Base-by-base conservation (phyloP, 345 rosid species). In the Moricandia arvensis region DNA sequence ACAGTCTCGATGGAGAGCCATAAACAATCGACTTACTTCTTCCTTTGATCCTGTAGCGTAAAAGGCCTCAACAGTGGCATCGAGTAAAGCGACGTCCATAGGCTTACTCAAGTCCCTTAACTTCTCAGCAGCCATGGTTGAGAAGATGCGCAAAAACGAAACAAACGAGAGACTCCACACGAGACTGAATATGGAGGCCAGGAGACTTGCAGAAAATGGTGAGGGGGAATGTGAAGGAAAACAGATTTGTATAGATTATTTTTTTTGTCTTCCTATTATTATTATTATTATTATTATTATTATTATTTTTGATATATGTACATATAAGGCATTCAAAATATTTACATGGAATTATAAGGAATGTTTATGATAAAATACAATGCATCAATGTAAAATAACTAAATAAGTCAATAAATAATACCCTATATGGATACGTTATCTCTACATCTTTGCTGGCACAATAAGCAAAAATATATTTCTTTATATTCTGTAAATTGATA, bases 31-130 rank as follows among this genome's bases (percentile, higher is more conserved):
- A 74, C 79, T 75, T 37, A 94, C 98, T 91, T 92, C 98, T 38
- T 92, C 96, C 76, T 95, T 95, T 80, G 99, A 95, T 89, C 97
- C 98, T 72, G 99, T 95, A 82, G 93, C 90, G 34, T 89, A 95
- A 86, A 95, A 95, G 67, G 98, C 98, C 34, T 88, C 91, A 68
- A 95, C 97, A 55, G 97, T 93, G 4, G 97, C 96, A 72, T 95
- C 97, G 71, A 92, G 98, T 73, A 93, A 64, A 78, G 80, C 79
- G 54, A 93, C 98, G 80, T 95, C 97, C 68, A 95, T 90, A 68
- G 94, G 92, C 79, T 85, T 87, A 72, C 93, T 92, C 84, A 95
- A 95, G 87, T 95, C 96, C 69, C 98, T 74, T 69, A 95, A 87
- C 85, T 84, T 92, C 83, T 92, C 99, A 41, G 96, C 94, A 79